Evolutionary conservation across 164 flowering plant genomes (phyloP).

Genomic region (Annona cherimola): DNA sequence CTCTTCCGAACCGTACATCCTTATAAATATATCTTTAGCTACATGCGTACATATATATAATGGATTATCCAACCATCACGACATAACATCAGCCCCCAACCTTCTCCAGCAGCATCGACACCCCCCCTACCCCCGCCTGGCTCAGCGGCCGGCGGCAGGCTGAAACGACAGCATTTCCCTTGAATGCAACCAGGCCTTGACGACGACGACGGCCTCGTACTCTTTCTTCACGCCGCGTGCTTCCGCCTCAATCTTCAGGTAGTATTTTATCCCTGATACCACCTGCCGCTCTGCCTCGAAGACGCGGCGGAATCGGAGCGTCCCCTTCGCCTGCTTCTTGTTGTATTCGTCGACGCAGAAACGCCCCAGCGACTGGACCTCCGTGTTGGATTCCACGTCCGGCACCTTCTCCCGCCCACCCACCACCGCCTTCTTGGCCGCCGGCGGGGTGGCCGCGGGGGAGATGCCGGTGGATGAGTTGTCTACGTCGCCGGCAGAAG

Average conservation of each 20-base stretch:
- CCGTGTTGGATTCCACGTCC: constrained; percentile 45
- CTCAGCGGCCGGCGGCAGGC: constrained; percentile 14
- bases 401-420: constrained; percentile 44
- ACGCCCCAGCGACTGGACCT: constrained; percentile 61
- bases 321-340: background rate
- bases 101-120: too few relatives aligned
- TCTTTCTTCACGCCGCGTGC: constrained; percentile 16
- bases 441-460: background rate
- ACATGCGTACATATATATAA: too few relatives aligned
- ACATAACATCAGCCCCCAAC: too few relatives aligned
- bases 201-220: constrained; percentile 54
- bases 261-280: constrained; percentile 59
- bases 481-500: too few relatives aligned
- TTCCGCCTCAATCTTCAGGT: constrained; percentile 25
- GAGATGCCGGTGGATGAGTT: background rate
- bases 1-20: too few relatives aligned
- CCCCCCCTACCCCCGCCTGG: background rate
- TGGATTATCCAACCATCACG: too few relatives aligned
- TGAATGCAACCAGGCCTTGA: constrained; percentile 41
- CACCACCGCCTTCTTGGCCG: constrained; percentile 12
- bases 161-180: constrained; percentile 35
- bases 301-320: constrained; percentile 33
- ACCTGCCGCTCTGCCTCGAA: constrained; percentile 53
- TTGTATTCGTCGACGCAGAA: constrained; percentile 63
- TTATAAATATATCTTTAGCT: too few relatives aligned